Percentiles rank a stretch among this genome's conserved stretches.
Conservation (phyloP, 2,329 filamentous ascomycete species). For the Chaetomium sp. region DNA sequence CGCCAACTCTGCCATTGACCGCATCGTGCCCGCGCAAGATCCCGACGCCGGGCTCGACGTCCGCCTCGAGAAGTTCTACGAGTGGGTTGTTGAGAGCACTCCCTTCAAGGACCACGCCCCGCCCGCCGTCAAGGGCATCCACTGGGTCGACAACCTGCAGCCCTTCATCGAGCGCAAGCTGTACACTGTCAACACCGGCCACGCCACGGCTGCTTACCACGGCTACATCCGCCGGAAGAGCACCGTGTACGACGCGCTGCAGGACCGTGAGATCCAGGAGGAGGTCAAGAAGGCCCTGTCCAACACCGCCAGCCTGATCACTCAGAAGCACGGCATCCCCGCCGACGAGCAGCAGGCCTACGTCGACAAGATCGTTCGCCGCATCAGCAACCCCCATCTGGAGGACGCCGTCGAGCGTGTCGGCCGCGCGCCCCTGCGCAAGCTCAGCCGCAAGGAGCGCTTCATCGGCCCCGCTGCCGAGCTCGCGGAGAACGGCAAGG, state of each 20-base stretch:
- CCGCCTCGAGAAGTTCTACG: constrained; percentile 96
- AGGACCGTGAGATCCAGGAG: constrained; percentile 70
- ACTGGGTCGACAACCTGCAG: constrained; percentile 85
- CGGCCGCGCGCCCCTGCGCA: constrained; percentile 87
- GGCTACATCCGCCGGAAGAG: constrained; percentile 80
- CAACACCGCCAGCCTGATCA: constrained; percentile 82
- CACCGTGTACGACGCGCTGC: constrained; percentile 83
- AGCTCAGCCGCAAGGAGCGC: constrained; percentile 89
- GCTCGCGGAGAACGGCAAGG: constrained; percentile 73
- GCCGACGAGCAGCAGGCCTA: constrained; percentile 74
- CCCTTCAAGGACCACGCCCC: constrained; percentile 68
- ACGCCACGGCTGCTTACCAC: constrained; percentile 94
- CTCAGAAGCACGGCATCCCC: constrained; percentile 76
- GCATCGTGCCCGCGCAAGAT: constrained; percentile 90
- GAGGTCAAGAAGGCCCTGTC: constrained; percentile 73
- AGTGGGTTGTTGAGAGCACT: constrained; percentile 91
- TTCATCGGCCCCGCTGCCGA: constrained; percentile 89
- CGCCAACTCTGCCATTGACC: constrained; percentile 97
- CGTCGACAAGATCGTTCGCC: constrained; percentile 83
- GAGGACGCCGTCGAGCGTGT: constrained; percentile 94
- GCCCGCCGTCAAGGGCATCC: constrained; percentile 77
- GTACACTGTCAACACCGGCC: constrained; percentile 97
- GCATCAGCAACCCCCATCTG: constrained; percentile 88
- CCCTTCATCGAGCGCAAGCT: constrained; percentile 99
- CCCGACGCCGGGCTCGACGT: constrained; percentile 76